Evolutionary conservation across 2,329 filamentous ascomycete species (phyloP).

Genomic region (Phaeophleospora eucalypticola): DNA sequence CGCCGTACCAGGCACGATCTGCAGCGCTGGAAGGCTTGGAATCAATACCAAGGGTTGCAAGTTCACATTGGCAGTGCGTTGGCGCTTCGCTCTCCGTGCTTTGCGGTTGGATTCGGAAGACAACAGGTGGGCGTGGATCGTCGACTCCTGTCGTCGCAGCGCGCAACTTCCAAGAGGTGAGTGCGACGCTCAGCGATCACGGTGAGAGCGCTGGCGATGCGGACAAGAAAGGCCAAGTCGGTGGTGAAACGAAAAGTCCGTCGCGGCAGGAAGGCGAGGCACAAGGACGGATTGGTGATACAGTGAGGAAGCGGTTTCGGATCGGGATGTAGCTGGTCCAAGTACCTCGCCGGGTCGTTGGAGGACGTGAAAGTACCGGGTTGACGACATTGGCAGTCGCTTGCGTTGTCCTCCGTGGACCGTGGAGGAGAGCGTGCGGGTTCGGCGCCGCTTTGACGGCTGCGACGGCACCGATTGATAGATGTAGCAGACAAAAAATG

Average conservation of each 20-base stretch:
- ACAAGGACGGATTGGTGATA: background rate
- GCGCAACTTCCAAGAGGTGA: constrained; percentile 12
- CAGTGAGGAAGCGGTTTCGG: constrained; percentile 1
- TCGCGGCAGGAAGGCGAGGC: constrained; percentile 5
- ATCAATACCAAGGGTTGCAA: constrained; percentile 4
- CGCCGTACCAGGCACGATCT: background rate
- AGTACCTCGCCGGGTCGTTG: too few species aligned
- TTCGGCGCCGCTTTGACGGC: constrained; percentile 12
- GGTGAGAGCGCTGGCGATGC: constrained; percentile 3
- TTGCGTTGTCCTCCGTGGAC: background rate
- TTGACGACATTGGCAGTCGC: background rate
- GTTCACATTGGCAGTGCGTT: background rate
- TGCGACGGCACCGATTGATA: constrained; percentile 9
- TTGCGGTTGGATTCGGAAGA: background rate
- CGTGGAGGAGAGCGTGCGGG: background rate
- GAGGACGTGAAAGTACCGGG: background rate
- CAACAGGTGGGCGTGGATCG: too few species aligned
- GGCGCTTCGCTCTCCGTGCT: background rate
- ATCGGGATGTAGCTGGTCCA: constrained; percentile 6
- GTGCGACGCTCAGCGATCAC: constrained; percentile 7
- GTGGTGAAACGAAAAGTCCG: constrained; percentile 17
- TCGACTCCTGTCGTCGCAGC: background rate
- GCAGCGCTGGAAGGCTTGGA: constrained; percentile 2
- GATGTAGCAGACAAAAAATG: constrained; percentile 16
- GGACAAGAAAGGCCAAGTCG: constrained; percentile 17